phyloP scores from a whole-genome alignment of 2,329 filamentous ascomycete genomes.

The Huntiella bhutanensis region DNA sequence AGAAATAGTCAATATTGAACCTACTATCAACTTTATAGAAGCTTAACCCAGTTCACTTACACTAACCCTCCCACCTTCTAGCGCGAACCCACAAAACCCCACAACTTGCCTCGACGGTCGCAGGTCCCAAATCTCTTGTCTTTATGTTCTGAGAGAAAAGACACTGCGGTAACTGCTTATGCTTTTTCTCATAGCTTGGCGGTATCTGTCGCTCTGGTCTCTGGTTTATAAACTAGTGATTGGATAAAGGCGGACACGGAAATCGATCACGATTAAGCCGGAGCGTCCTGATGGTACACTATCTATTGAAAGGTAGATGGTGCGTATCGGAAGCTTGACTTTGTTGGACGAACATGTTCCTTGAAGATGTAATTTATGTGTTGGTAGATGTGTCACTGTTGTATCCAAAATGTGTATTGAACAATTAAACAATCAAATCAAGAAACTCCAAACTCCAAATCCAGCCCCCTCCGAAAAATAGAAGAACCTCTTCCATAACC shows the following conservation, averaged over 20 bases:
- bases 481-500: too few species aligned
- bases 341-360: slow-evolving; percentile 61
- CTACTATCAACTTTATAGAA: too few species aligned
- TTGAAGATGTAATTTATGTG: neutral
- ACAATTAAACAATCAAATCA: neutral
- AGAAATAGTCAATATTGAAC: too few species aligned
- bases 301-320: slow-evolving; percentile 53
- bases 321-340: slow-evolving; percentile 94
- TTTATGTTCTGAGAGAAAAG: slow-evolving; percentile 1
- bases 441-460: neutral
- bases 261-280: slow-evolving; percentile 91
- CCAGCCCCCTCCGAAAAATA: too few species aligned
- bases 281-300: slow-evolving; percentile 76
- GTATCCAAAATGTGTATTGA: neutral
- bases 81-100: too few species aligned
- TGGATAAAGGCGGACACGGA: slow-evolving; percentile 24
- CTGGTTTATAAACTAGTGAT: neutral
- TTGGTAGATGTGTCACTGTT: neutral
- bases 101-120: slow-evolving; percentile 33
- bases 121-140: slow-evolving; percentile 15
- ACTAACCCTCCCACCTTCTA: too few species aligned
- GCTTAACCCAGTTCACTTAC: too few species aligned
- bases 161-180: slow-evolving; percentile 41
- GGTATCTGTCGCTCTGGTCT: slow-evolving; percentile 48
- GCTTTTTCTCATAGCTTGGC: slow-evolving; percentile 49